Percentiles rank a stretch among this genome's conserved stretches.
These are phyloP conservation scores for Naegleria fowleri DNA, from an alignment of 208 protist genomes.

Conservation along the genomic window DNA sequence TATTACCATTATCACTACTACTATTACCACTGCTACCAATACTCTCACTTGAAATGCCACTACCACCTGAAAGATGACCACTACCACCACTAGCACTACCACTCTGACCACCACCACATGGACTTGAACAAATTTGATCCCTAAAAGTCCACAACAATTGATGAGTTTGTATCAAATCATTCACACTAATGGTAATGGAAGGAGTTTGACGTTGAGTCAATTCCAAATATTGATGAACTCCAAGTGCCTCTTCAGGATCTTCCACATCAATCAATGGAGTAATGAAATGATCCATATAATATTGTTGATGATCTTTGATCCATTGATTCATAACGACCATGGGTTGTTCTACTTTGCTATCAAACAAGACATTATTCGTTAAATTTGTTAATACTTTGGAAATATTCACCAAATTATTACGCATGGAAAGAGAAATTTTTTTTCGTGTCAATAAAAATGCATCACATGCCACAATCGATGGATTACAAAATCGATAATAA, in stretches of 20 bases:
- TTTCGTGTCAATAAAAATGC: constrained; percentile 46
- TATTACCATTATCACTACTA: too few species aligned
- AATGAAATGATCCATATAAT: constrained; percentile 47
- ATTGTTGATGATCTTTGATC: constrained; percentile 43
- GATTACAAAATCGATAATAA: constrained; percentile 68
- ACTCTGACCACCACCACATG: background rate
- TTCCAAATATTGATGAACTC: constrained; percentile 61
- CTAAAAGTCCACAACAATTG: constrained; percentile 42
- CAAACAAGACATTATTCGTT: constrained; percentile 49
- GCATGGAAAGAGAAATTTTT: background rate
- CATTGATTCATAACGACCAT: constrained; percentile 53
- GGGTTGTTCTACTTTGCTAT: constrained; percentile 45
- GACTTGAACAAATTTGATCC: constrained; percentile 41
- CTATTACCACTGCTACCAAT: background rate
- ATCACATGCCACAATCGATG: constrained; percentile 59
- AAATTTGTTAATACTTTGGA: constrained; percentile 55
- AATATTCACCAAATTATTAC: constrained; percentile 53
- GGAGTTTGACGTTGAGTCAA: constrained; percentile 50
- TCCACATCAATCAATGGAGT: constrained; percentile 46
- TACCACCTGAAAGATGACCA: constrained; percentile 41
- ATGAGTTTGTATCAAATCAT: constrained; percentile 57
- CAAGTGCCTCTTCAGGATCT: constrained; percentile 55
- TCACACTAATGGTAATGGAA: constrained; percentile 52
- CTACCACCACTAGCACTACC: constrained; percentile 35
- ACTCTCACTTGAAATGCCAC: constrained; percentile 42